These are phyloP conservation scores for Solanum bulbocastanum DNA, from an alignment of 257 asterid species.

Conservation along the genomic window DNA sequence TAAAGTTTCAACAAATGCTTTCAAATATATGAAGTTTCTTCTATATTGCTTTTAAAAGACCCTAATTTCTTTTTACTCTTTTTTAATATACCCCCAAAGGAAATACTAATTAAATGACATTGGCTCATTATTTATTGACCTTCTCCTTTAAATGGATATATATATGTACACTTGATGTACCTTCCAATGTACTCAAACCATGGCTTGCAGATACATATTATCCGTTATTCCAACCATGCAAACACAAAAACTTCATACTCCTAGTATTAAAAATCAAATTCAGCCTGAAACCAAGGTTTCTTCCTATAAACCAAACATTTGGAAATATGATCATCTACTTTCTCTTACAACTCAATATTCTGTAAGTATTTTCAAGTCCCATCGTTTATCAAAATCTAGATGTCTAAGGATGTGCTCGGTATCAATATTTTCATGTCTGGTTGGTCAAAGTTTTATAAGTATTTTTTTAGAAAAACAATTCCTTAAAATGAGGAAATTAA, in stretches of 20 bases:
- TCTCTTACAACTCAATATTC: background rate
- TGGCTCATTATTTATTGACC: background rate
- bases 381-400: background rate
- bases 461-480: background rate
- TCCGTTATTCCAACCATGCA: background rate
- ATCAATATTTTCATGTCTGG: background rate
- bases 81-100: background rate
- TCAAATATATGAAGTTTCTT: background rate
- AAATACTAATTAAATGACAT: background rate
- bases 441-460: rapidly evolving
- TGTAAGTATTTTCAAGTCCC: background rate
- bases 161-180: background rate
- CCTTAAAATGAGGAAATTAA: background rate
- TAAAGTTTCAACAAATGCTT: background rate
- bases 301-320: background rate
- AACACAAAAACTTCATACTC: background rate
- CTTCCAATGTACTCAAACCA: background rate
- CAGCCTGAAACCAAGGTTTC: background rate
- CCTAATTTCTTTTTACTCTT: background rate
- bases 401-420: background rate
- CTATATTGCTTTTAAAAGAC: background rate
- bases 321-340: background rate
- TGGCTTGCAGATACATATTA: background rate
- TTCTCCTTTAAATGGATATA: background rate
- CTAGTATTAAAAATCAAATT: background rate